Percentiles rank a stretch among this genome's conserved stretches.
phyloP scores from a whole-genome alignment of 2,329 filamentous ascomycete species.

The Microdochium paspali region DNA sequence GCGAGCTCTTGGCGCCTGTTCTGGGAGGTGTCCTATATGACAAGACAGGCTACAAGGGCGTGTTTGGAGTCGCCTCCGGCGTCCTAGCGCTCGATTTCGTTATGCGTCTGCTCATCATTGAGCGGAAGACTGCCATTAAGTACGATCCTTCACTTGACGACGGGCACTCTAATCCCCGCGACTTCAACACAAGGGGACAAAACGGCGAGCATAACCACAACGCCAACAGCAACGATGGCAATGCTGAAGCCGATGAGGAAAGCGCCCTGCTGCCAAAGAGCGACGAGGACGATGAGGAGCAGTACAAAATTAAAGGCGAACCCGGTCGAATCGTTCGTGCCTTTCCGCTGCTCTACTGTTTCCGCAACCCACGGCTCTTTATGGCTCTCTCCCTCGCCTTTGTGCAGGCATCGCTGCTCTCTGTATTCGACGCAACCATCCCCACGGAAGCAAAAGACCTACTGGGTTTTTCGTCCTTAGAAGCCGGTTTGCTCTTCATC shows the following conservation, averaged over 20 bases:
- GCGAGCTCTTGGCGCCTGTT: slow-evolving; percentile 45
- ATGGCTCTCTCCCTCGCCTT: slow-evolving; percentile 27
- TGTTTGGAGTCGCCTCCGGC: slow-evolving; percentile 46
- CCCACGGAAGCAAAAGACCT: slow-evolving; percentile 24
- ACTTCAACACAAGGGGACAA: slow-evolving; percentile 8
- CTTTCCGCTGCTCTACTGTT: slow-evolving; percentile 37
- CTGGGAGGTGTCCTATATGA: slow-evolving; percentile 52
- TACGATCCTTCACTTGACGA: slow-evolving; percentile 22
- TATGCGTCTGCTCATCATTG: slow-evolving; percentile 51
- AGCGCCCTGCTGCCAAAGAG: slow-evolving; percentile 27
- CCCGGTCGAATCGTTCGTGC: slow-evolving; percentile 26
- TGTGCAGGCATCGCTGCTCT: slow-evolving; percentile 29
- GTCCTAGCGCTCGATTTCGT: slow-evolving; percentile 48
- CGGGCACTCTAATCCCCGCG: slow-evolving; percentile 8
- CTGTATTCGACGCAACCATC: slow-evolving; percentile 26
- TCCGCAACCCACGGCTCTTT: slow-evolving; percentile 27
- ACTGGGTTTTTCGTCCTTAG: slow-evolving; percentile 24
- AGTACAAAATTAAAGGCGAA: slow-evolving; percentile 31
- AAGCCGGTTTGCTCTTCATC: slow-evolving; percentile 25
- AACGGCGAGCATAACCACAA: slow-evolving; percentile 7
- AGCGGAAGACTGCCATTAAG: slow-evolving; percentile 46
- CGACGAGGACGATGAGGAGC: slow-evolving; percentile 14
- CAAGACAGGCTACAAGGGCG: slow-evolving; percentile 45
- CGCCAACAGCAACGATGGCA: slow-evolving; percentile 9
- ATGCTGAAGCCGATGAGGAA: slow-evolving; percentile 21